Evolutionary conservation across 805 yeast species (phyloP).

Genomic region (Saccharomycopsis capsularis): DNA sequence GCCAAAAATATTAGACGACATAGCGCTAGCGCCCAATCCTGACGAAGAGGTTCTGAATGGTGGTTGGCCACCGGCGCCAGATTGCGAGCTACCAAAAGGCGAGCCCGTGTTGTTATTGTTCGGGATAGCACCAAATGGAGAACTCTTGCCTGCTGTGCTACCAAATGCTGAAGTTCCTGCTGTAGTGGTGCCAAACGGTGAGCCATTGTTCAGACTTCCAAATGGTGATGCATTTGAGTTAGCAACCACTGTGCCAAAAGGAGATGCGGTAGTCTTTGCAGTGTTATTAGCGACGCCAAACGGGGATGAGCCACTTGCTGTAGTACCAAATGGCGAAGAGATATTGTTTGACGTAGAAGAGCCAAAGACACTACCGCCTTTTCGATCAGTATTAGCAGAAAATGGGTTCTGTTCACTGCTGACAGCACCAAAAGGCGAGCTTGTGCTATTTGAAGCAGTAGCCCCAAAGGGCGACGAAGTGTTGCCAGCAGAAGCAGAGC

Average conservation of each 20-base stretch:
- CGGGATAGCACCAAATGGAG: slow-evolving; percentile 1
- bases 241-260: too few relatives aligned
- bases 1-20: too few relatives aligned
- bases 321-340: background rate
- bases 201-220: background rate
- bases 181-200: slow-evolving; percentile 1
- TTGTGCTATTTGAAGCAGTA: background rate
- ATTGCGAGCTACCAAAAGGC: background rate
- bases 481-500: background rate
- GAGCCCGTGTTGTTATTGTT: background rate
- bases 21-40: too few relatives aligned
- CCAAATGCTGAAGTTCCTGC: background rate
- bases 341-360: too few relatives aligned
- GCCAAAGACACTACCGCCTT: too few relatives aligned
- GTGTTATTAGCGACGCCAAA: background rate
- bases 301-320: background rate
- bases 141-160: background rate
- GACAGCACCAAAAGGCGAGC: background rate
- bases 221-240: background rate
- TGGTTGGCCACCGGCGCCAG: too few relatives aligned
- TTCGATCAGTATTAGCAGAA: background rate
- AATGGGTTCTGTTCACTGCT: background rate
- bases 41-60: too few relatives aligned
- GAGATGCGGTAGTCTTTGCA: background rate
- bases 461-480: background rate